phyloP scores from a whole-genome alignment of 805 yeast genomes.

The Zygosaccharomyces lentus region DNA sequence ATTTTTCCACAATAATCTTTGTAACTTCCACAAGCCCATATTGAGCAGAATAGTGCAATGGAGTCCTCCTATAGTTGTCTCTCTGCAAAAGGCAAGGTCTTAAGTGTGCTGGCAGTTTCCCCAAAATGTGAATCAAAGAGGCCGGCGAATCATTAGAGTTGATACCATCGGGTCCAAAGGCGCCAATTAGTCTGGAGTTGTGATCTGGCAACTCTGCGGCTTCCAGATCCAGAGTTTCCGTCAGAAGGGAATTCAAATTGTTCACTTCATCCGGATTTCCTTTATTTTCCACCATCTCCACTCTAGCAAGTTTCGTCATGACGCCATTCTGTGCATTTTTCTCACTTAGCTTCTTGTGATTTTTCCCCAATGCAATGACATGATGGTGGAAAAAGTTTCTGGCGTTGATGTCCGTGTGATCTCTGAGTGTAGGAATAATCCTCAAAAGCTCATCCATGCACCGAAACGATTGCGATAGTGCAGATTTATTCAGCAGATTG shows the following conservation, averaged over 20 bases:
- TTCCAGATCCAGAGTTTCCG: conserved; percentile 14
- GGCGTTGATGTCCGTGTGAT: conserved; percentile 69
- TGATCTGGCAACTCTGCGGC: conserved; percentile 55
- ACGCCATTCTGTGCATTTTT: background rate
- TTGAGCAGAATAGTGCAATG: conserved; percentile 85
- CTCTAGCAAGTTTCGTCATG: background rate
- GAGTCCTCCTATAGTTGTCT: conserved; percentile 77
- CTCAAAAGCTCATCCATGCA: conserved; percentile 57
- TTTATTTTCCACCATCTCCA: background rate
- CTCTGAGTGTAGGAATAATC: conserved; percentile 50
- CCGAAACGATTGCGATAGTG: conserved; percentile 48
- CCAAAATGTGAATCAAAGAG: conserved; percentile 57
- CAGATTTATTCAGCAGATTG: conserved; percentile 61
- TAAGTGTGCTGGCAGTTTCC: conserved; percentile 49
- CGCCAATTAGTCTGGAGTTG: conserved; percentile 45
- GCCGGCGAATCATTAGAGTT: conserved; percentile 54
- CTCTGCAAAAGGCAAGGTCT: conserved; percentile 55
- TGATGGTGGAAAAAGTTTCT: conserved; percentile 84
- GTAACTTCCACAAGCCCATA: conserved; percentile 72
- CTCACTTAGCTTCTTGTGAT: conserved; percentile 35
- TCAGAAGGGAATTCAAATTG: conserved; percentile 9
- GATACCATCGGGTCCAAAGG: conserved; percentile 61
- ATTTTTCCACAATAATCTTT: conserved; percentile 49
- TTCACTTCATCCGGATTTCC: conserved; percentile 1
- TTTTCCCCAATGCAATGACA: conserved; percentile 72